Evolutionary conservation across 768 basidiomycete species (phyloP).

Genomic region (Lepiota subincarnata): DNA sequence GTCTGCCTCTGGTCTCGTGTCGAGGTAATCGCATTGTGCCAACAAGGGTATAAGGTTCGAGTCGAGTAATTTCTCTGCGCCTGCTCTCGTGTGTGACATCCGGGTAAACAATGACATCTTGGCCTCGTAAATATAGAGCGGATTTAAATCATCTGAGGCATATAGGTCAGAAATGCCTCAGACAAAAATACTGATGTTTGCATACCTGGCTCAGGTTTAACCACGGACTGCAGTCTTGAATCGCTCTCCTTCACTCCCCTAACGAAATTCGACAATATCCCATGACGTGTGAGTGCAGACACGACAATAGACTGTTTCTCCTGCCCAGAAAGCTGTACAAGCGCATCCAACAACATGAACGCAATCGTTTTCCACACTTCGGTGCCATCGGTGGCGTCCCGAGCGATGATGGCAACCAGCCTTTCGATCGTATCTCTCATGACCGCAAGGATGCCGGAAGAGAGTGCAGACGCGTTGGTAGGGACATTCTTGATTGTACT

Average conservation of each 20-base stretch:
- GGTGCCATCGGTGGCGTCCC: slow-evolving; percentile 93
- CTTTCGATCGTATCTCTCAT: slow-evolving; percentile 70
- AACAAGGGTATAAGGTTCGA: slow-evolving; percentile 69
- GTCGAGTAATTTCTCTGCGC: slow-evolving; percentile 83
- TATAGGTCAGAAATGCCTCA: not conserved
- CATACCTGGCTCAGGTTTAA: slow-evolving; percentile 89
- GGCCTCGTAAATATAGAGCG: slow-evolving; percentile 91
- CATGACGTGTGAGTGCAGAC: slow-evolving; percentile 59
- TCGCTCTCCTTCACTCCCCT: slow-evolving; percentile 83
- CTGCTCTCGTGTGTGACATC: slow-evolving; percentile 76
- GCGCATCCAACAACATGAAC: slow-evolving; percentile 83
- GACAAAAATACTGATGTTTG: not conserved
- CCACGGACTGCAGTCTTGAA: slow-evolving; percentile 61
- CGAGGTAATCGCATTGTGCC: slow-evolving; percentile 83
- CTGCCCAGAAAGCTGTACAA: slow-evolving; percentile 64
- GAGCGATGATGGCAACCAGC: slow-evolving; percentile 64
- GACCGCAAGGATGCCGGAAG: slow-evolving; percentile 58
- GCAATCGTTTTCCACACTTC: slow-evolving; percentile 98
- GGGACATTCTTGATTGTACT: slow-evolving; percentile 18
- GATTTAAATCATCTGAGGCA: slow-evolving; percentile 75
- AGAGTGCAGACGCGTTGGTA: slow-evolving; percentile 37
- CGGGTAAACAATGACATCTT: slow-evolving; percentile 89
- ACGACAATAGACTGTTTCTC: slow-evolving; percentile 68
- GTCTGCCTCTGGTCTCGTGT: slow-evolving; percentile 79
- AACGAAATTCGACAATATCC: slow-evolving; percentile 79